Percentiles rank a stretch among this genome's conserved stretches.
These are phyloP conservation scores for Bruguiera sexangula DNA, from an alignment of 345 rosid species.

Conservation along the genomic window DNA sequence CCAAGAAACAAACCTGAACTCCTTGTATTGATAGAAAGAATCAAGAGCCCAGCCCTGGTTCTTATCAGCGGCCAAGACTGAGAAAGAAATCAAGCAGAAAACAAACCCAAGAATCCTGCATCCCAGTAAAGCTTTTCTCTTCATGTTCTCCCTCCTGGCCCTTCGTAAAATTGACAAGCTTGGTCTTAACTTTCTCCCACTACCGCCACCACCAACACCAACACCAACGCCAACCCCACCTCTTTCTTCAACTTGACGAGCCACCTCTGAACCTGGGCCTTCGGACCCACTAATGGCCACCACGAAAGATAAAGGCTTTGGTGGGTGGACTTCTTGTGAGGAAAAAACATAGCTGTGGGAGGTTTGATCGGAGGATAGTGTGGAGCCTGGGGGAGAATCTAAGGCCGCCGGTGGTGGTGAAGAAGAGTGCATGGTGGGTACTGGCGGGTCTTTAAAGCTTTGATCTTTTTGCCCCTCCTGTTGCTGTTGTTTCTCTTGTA, in stretches of 20 bases:
- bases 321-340: conserved; percentile 18
- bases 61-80: conserved; percentile 72
- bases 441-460: too few species aligned
- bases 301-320: conserved; percentile 1
- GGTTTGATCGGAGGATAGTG: conserved; percentile 7
- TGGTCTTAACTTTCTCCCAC: conserved; percentile 36
- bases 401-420: conserved; percentile 18
- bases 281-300: conserved; percentile 21
- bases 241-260: conserved; percentile 25
- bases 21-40: conserved; percentile 73
- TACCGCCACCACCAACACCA: conserved; percentile 27
- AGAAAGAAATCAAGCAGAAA: conserved; percentile 67
- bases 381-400: conserved; percentile 4
- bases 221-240: conserved; percentile 7
- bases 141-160: conserved; percentile 36
- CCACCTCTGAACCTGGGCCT: conserved; percentile 15
- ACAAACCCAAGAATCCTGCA: conserved; percentile 59
- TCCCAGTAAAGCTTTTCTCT: conserved; percentile 49
- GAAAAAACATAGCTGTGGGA: conserved; percentile 49
- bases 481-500: too few species aligned
- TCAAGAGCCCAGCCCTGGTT: conserved; percentile 89
- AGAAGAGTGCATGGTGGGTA: not conserved
- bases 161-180: conserved; percentile 45
- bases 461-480: too few species aligned
- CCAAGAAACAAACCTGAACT: conserved; percentile 9